phyloP scores from a whole-genome alignment of 2,329 filamentous ascomycete species.

The Leptographium wingfieldii region DNA sequence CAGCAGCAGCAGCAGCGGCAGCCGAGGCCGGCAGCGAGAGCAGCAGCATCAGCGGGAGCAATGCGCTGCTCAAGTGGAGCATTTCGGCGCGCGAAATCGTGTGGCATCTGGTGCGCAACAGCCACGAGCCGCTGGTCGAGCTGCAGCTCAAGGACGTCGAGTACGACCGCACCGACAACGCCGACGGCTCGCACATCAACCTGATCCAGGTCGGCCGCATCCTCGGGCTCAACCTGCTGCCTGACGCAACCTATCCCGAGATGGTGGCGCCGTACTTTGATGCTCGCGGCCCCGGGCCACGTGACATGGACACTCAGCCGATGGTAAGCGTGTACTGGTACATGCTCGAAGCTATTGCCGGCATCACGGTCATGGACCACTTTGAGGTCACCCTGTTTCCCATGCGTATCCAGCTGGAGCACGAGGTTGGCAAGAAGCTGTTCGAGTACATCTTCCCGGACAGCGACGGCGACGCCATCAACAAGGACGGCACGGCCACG shows the following conservation, averaged over 20 bases:
- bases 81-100: slow-evolving; percentile 92
- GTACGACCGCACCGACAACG: slow-evolving; percentile 93
- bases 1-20: neutral
- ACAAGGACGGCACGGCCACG: slow-evolving; percentile 17
- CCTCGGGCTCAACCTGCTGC: slow-evolving; percentile 77
- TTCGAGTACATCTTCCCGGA: slow-evolving; percentile 98
- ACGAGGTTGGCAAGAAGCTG: slow-evolving; percentile 79
- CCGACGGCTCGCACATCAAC: slow-evolving; percentile 93
- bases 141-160: slow-evolving; percentile 83
- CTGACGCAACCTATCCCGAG: slow-evolving; percentile 84
- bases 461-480: slow-evolving; percentile 34
- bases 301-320: slow-evolving; percentile 32
- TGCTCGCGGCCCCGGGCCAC: slow-evolving; percentile 38
- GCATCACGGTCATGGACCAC: slow-evolving; percentile 92
- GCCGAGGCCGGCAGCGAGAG: neutral
- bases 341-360: slow-evolving; percentile 95
- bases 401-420: slow-evolving; percentile 85
- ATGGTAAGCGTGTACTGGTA: slow-evolving; percentile 96
- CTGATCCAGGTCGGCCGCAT: slow-evolving; percentile 78
- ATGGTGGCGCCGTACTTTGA: slow-evolving; percentile 89
- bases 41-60: neutral
- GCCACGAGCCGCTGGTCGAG: slow-evolving; percentile 78
- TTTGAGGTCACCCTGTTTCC: slow-evolving; percentile 93
- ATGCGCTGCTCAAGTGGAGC: slow-evolving; percentile 77
- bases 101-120: slow-evolving; percentile 88